phyloP scores from a whole-genome alignment of 2,329 filamentous ascomycete species.

The Colletotrichum theobromicola region DNA sequence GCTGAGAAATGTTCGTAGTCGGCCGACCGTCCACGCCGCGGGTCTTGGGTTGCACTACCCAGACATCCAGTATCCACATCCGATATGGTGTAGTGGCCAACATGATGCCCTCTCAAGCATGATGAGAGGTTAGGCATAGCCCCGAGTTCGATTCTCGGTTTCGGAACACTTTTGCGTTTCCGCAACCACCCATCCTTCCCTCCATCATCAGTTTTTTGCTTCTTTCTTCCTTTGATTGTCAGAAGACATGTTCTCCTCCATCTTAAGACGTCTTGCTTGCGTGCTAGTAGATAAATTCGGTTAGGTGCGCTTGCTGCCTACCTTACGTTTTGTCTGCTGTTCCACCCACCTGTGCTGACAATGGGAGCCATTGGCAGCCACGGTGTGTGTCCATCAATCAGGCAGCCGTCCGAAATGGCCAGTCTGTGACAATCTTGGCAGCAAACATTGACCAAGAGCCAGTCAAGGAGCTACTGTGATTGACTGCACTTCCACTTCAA shows the following conservation, averaged over 20 bases:
- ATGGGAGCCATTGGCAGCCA: neutral
- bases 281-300: neutral
- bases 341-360: neutral
- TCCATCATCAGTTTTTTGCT: no score
- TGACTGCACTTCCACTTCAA: neutral
- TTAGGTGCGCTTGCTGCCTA: neutral
- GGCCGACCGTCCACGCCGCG: neutral
- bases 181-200: no score
- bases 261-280: neutral
- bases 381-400: neutral
- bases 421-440: neutral
- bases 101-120: constrained; percentile 1
- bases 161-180: neutral
- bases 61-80: accelerated
- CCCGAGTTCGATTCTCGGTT: constrained; percentile 17
- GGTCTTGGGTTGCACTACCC: neutral
- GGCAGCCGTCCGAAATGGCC: neutral
- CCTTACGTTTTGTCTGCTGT: neutral
- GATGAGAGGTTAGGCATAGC: constrained; percentile 2
- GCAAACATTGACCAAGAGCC: neutral
- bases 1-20: neutral
- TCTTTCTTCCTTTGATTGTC: neutral
- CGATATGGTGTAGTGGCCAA: constrained; percentile 17
- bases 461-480: neutral
- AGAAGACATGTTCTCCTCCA: neutral